A percentile compares a stretch with the other conserved stretches of the same genome.
These are phyloP conservation scores for Mycena epipterygia DNA, from an alignment of 768 basidiomycete genomes.

Conservation along the genomic window DNA sequence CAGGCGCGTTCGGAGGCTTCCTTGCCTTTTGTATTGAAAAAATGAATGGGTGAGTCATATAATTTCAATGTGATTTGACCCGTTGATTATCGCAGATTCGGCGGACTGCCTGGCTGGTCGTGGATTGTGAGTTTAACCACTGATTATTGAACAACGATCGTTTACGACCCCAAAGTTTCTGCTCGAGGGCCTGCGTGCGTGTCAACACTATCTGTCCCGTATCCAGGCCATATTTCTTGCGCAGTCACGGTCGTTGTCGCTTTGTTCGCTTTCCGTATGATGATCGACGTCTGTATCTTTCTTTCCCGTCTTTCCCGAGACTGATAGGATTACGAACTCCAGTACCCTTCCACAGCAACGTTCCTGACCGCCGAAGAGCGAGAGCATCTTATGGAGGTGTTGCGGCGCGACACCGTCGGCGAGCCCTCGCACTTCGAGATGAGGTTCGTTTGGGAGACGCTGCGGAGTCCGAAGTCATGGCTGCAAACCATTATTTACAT, in stretches of 20 bases:
- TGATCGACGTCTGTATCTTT: conserved; percentile 51
- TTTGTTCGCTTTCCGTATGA: conserved; percentile 52
- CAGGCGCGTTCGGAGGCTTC: conserved; percentile 61
- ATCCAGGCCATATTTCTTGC: background rate
- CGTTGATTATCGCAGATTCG: conserved; percentile 26
- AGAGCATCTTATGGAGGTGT: conserved; percentile 43
- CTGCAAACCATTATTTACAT: conserved; percentile 42
- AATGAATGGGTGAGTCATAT: conserved; percentile 47
- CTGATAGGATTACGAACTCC: background rate
- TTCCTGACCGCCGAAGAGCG: conserved; percentile 55
- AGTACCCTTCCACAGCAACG: conserved; percentile 60
- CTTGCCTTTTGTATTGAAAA: conserved; percentile 55
- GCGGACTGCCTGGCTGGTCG: conserved; percentile 51
- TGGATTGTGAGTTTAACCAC: conserved; percentile 51
- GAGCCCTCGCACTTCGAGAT: conserved; percentile 50
- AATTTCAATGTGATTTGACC: background rate
- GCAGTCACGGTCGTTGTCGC: conserved; percentile 52
- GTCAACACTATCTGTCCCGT: background rate
- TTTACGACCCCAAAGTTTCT: conserved; percentile 42
- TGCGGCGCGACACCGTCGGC: conserved; percentile 44
- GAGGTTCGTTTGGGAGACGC: conserved; percentile 50
- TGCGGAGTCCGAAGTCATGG: conserved; percentile 46
- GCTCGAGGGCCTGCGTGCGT: conserved; percentile 52
- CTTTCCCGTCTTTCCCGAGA: background rate
- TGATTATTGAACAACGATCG: background rate